A percentile compares a stretch with the other conserved stretches of the same genome.
phyloP scores from a whole-genome alignment of 192 early-diverging fungal species.

The Helicostylum pulchrum region DNA sequence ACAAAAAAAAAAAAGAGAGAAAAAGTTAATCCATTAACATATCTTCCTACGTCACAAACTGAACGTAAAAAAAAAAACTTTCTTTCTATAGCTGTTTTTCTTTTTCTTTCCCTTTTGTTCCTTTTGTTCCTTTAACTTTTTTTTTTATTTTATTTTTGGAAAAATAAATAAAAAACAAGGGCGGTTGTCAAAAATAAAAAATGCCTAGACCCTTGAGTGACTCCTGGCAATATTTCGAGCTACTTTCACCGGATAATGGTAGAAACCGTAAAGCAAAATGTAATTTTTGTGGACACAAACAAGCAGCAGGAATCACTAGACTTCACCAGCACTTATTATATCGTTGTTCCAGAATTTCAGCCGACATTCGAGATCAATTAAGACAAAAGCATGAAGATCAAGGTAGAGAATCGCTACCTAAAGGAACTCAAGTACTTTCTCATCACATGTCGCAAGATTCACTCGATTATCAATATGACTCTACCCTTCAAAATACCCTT shows the following conservation, averaged over 20 bases:
- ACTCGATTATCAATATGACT: background rate
- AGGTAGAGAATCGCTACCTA: background rate
- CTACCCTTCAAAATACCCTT: no score
- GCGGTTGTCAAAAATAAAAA: background rate
- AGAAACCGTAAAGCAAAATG: conserved; percentile 9
- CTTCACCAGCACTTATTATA: conserved; percentile 13
- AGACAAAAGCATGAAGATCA: background rate
- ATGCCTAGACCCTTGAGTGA: conserved; percentile 23
- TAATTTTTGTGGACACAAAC: conserved; percentile 17
- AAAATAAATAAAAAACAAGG: background rate
- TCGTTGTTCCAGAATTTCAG: conserved; percentile 4
- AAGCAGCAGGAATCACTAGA: conserved; percentile 19
- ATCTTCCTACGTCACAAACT: no score
- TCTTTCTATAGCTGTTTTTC: no score
- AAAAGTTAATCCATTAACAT: no score
- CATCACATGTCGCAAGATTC: background rate
- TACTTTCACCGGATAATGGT: conserved; percentile 5
- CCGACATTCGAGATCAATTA: conserved; percentile 5
- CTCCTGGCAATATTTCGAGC: conserved; percentile 10
- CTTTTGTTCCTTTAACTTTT: background rate
- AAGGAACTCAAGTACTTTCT: background rate
- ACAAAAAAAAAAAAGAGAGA: no score
- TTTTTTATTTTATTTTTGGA: no score
- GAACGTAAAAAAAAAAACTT: no score
- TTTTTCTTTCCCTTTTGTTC: no score